phyloP scores from a whole-genome alignment of 2,329 filamentous ascomycete genomes.

The Scortechinia acanthostroma region DNA sequence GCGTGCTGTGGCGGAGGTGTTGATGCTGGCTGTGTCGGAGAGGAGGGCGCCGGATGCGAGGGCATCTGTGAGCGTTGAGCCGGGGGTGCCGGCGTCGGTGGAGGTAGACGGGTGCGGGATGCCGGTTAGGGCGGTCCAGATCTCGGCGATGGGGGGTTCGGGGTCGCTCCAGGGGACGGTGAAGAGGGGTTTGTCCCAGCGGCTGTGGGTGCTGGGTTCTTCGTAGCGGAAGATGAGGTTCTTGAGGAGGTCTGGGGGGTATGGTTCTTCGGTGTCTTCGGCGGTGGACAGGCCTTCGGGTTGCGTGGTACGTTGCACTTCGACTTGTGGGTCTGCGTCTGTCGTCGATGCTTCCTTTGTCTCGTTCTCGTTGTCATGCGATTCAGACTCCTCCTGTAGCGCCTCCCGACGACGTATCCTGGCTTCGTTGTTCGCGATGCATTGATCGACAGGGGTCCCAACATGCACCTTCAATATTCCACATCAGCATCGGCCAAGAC shows the following conservation, averaged over 20 bases:
- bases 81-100: neutral
- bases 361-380: too few relatives aligned
- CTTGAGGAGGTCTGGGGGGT: constrained; percentile 46
- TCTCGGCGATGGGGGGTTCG: constrained; percentile 44
- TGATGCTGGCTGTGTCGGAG: constrained; percentile 15
- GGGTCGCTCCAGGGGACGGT: constrained; percentile 48
- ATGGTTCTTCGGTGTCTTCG: constrained; percentile 23
- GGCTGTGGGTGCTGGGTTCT: constrained; percentile 57
- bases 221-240: constrained; percentile 62
- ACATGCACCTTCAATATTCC: constrained; percentile 41
- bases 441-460: constrained; percentile 44
- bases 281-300: constrained; percentile 8
- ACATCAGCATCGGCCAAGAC: neutral
- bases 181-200: constrained; percentile 62
- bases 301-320: too few relatives aligned
- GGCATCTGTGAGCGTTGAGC: too few relatives aligned
- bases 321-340: too few relatives aligned
- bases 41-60: constrained; percentile 9
- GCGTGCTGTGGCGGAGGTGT: constrained; percentile 5
- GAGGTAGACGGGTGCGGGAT: constrained; percentile 7
- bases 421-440: constrained; percentile 40
- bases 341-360: too few relatives aligned
- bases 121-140: constrained; percentile 47
- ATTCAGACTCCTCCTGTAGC: too few relatives aligned
- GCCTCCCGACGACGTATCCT: constrained; percentile 12